Evolutionary conservation across 2,329 filamentous ascomycete genomes (phyloP).

Genomic region (Pezicula neosporulosa): DNA sequence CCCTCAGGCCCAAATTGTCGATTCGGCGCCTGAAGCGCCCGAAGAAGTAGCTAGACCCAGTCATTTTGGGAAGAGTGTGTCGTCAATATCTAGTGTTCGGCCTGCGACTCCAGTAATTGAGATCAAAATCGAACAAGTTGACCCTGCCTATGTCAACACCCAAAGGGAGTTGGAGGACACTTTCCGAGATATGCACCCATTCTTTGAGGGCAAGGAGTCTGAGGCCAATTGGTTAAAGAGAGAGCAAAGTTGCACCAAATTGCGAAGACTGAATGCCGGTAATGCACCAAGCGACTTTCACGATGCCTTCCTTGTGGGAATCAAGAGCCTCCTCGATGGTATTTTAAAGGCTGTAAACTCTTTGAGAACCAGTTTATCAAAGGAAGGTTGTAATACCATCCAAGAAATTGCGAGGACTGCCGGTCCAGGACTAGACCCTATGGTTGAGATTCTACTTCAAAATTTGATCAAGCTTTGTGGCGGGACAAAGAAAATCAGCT

Average conservation of each 20-base stretch:
- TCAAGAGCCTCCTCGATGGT: slow-evolving; percentile 77
- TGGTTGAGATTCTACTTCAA: slow-evolving; percentile 88
- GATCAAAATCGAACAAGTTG: slow-evolving; percentile 63
- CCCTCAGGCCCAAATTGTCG: slow-evolving; percentile 18
- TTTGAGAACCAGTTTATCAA: slow-evolving; percentile 83
- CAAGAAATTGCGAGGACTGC: slow-evolving; percentile 79
- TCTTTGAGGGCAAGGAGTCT: slow-evolving; percentile 84
- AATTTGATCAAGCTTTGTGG: slow-evolving; percentile 85
- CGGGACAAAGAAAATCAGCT: slow-evolving; percentile 88
- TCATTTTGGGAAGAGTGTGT: slow-evolving; percentile 49
- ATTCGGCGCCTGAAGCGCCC: slow-evolving; percentile 32
- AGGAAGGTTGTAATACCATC: slow-evolving; percentile 77
- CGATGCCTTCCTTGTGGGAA: slow-evolving; percentile 63
- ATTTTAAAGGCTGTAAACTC: slow-evolving; percentile 84
- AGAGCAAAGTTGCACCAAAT: slow-evolving; percentile 74
- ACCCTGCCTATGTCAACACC: slow-evolving; percentile 81
- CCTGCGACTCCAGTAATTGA: slow-evolving; percentile 62
- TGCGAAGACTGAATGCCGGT: slow-evolving; percentile 76
- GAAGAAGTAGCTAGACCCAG: slow-evolving; percentile 28
- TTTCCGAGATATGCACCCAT: slow-evolving; percentile 73
- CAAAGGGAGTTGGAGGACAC: slow-evolving; percentile 84
- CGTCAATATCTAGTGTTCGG: slow-evolving; percentile 38
- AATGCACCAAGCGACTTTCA: slow-evolving; percentile 79
- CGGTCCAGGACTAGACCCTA: slow-evolving; percentile 76
- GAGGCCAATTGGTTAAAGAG: slow-evolving; percentile 89